Conservation (phyloP, 164 flowering plant species). For the Tinospora cordifolia region DNA sequence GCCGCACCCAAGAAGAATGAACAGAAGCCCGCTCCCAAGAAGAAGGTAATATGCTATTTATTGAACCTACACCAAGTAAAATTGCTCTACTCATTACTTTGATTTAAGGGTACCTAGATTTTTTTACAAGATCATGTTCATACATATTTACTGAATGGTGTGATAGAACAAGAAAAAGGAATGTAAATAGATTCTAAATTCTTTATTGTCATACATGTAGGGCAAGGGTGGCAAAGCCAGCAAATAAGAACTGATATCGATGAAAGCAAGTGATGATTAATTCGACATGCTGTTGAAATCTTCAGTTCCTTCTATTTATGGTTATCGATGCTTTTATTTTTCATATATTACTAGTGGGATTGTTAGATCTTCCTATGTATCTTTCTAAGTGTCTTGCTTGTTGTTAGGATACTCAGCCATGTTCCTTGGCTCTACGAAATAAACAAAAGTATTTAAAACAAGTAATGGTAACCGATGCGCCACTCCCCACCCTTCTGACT, state of each 20-base stretch:
- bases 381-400: not conserved
- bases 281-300: not conserved
- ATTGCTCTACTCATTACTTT: too few species aligned
- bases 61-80: too few species aligned
- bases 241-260: conserved; percentile 21
- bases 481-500: too few species aligned
- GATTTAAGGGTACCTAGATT: too few species aligned
- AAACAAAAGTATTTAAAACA: not conserved
- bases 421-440: not conserved
- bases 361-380: not conserved
- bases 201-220: conserved; percentile 12
- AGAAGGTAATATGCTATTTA: conserved; percentile 22
- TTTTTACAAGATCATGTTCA: too few species aligned
- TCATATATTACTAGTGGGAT: not conserved
- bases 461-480: too few species aligned
- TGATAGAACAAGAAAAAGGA: too few species aligned
- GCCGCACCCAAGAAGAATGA: conserved; percentile 31
- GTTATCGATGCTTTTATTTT: not conserved
- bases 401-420: not conserved
- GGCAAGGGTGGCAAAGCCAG: conserved; percentile 31
- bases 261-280: not conserved
- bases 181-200: too few species aligned
- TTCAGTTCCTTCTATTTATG: not conserved
- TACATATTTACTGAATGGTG: too few species aligned
- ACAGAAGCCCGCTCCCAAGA: conserved; percentile 30